A percentile compares a stretch with the other conserved stretches of the same genome.
phyloP scores from a whole-genome alignment of 1,284 basidiomycete species.

The Ganoderma lucidum region DNA sequence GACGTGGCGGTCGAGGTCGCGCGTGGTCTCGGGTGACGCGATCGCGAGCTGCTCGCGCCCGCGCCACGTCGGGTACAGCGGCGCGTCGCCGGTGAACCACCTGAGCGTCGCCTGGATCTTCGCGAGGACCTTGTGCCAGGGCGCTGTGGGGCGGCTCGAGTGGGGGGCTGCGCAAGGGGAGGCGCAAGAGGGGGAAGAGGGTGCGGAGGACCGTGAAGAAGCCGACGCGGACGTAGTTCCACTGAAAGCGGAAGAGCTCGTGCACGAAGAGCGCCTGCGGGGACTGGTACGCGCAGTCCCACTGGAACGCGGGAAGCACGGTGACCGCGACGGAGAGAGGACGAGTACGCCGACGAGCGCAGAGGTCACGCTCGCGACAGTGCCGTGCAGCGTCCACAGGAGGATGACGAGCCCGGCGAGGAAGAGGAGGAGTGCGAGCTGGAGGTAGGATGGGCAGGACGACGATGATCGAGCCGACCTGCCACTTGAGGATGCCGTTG shows the following conservation, averaged over 20 bases:
- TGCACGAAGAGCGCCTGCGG: constrained; percentile 26
- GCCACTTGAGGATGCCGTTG: constrained; percentile 34
- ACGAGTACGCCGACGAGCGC: constrained; percentile 22
- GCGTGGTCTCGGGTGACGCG: constrained; percentile 10
- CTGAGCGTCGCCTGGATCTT: constrained; percentile 11
- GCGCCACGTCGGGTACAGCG: constrained; percentile 22
- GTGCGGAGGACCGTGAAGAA: constrained; percentile 21
- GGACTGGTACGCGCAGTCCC: constrained; percentile 30
- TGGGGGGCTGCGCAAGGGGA: constrained; percentile 1
- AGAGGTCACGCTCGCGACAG: constrained; percentile 26
- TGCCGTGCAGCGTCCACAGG: constrained; percentile 30
- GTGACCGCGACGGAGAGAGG: constrained; percentile 18
- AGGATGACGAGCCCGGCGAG: constrained; percentile 30
- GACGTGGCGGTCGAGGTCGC: constrained; percentile 23
- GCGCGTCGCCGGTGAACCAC: constrained; percentile 17
- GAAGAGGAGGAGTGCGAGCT: constrained; percentile 34
- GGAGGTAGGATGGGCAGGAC: constrained; percentile 36
- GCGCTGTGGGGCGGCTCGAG: constrained; percentile 12
- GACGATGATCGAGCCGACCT: constrained; percentile 31
- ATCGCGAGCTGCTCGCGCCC: constrained; percentile 24
- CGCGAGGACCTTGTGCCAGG: constrained; percentile 5
- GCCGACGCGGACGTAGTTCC: constrained; percentile 8
- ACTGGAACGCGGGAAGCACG: constrained; percentile 25
- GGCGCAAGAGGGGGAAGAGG: neutral
- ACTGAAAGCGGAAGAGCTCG: constrained; percentile 8